Evolutionary conservation across 2,329 filamentous ascomycete genomes (phyloP).

Genomic region (Trichophyton rubrum): DNA sequence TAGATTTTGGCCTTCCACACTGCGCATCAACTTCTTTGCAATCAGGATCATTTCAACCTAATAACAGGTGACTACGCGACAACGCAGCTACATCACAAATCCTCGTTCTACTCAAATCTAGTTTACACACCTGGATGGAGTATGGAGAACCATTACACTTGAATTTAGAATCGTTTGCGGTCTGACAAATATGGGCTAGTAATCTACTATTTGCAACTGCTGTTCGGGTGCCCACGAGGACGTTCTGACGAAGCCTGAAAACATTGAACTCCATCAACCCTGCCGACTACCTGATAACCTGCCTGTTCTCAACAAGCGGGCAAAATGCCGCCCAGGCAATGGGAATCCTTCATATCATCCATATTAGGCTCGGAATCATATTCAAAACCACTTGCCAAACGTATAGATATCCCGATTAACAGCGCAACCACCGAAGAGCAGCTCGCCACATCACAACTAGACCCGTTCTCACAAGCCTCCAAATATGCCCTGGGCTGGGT

Average conservation of each 20-base stretch:
- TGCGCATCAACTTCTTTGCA: background rate
- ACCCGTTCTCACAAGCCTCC: constrained; percentile 69
- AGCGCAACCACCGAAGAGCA: constrained; percentile 43
- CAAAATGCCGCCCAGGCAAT: background rate
- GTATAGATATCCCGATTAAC: constrained; percentile 46
- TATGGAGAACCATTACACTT: background rate
- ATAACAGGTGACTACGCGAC: background rate
- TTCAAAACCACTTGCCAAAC: constrained; percentile 28
- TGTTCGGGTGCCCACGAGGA: background rate
- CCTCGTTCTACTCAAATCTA: background rate
- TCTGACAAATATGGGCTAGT: background rate
- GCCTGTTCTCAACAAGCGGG: background rate
- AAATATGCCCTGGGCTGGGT: constrained; percentile 84
- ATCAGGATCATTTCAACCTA: background rate
- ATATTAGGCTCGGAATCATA: background rate
- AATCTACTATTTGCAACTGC: background rate
- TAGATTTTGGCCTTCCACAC: background rate
- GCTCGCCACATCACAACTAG: constrained; percentile 45
- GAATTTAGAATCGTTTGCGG: background rate
- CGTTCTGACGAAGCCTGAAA: background rate
- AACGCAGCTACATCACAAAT: background rate
- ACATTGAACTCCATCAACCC: too few species aligned
- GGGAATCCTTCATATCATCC: background rate
- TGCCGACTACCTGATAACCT: background rate
- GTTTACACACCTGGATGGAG: background rate